A percentile compares a stretch with the other conserved stretches of the same genome.
phyloP scores from a whole-genome alignment of 441 rosid genomes.

The Gossypium davidsonii region DNA sequence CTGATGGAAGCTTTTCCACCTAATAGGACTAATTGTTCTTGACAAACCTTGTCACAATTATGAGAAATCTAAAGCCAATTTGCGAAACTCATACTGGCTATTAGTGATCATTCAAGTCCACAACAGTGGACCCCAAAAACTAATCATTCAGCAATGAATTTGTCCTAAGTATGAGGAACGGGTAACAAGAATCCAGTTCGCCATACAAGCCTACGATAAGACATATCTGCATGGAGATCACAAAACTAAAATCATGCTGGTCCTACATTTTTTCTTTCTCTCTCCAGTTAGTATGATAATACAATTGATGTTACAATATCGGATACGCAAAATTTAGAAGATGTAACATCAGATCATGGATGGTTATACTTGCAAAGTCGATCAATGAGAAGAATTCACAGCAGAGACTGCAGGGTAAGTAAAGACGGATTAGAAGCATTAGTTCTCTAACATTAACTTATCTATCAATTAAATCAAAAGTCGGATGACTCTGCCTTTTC shows the following conservation, averaged over 20 bases:
- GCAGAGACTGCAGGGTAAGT: slow-evolving; percentile 1
- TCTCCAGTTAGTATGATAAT: slow-evolving; percentile 2
- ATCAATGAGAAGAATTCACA: slow-evolving; percentile 1
- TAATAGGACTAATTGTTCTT: slow-evolving; percentile 3
- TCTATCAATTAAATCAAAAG: slow-evolving; percentile 2
- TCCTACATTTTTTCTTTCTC: not conserved
- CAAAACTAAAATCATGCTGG: slow-evolving; percentile 13
- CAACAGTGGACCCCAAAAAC: slow-evolving; percentile 10
- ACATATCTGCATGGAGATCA: not conserved
- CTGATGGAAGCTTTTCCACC: not conserved
- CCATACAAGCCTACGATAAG: slow-evolving; percentile 6
- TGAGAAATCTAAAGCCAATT: slow-evolving; percentile 10
- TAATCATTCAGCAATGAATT: slow-evolving; percentile 21
- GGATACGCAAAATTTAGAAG: not conserved
- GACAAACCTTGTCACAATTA: not conserved
- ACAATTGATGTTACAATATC: not conserved
- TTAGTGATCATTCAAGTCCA: not conserved
- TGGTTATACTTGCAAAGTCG: not conserved
- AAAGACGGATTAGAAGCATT: not conserved
- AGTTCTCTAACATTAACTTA: not conserved
- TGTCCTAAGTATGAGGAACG: slow-evolving; percentile 20
- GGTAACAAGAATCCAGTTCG: slow-evolving; percentile 13
- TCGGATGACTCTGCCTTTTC: not conserved
- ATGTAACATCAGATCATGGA: slow-evolving; percentile 7
- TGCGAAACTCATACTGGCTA: not conserved